Base-by-base conservation (phyloP, 805 yeast species). In the Schizosaccharomyces lindneri region DNA sequence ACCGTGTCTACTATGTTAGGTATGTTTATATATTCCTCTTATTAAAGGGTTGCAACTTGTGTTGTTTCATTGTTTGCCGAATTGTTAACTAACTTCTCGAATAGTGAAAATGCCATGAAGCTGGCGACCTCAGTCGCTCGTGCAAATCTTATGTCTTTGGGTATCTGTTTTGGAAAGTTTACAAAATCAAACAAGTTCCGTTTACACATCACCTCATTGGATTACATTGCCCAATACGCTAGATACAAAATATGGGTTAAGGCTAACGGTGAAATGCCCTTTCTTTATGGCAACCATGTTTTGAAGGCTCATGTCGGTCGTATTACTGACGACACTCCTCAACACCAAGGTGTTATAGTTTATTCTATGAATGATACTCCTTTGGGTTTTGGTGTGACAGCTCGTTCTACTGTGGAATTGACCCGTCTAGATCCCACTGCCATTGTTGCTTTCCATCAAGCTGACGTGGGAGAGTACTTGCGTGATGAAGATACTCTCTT, bases 251-350 rank as follows among this genome's bases (percentile, higher is more conserved):
- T 93, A 51, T 93, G 98, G 98, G 87, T 93, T 73, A 93, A 93
- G 72, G 82, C 81, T 61, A 93, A 93, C 70, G 98, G 98, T 68
- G 98, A 93, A 73, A 93, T 93, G 98, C 97, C 98, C 15, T 93
- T 84, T 71, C 74, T 93, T 65, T 93, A 93, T 68, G 98, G 98
- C 46, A 93, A 93, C 75, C 95, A 93, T 71, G 90, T 90, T 32
- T 77, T 93, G 67, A 93, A 93, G 71, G 98, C 98, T 4, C 98
- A 93, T 70, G 78, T 93, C 62, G 98, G 98, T 43, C 84, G 88
- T 68, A 87, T 93, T 85, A 85, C 95, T 62, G 98, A 93, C 66
- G 97, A 93, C 70, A 86, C 93, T 62, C 97, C 97, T 39, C 97
- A 90, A 72, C 98, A 93, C 70, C 93, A 95, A 1, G 98, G 98